A percentile compares a stretch with the other conserved stretches of the same genome.
Evolutionary conservation across 129 eudicot genomes (phyloP).

Genomic region (Tanacetum coccineum): DNA sequence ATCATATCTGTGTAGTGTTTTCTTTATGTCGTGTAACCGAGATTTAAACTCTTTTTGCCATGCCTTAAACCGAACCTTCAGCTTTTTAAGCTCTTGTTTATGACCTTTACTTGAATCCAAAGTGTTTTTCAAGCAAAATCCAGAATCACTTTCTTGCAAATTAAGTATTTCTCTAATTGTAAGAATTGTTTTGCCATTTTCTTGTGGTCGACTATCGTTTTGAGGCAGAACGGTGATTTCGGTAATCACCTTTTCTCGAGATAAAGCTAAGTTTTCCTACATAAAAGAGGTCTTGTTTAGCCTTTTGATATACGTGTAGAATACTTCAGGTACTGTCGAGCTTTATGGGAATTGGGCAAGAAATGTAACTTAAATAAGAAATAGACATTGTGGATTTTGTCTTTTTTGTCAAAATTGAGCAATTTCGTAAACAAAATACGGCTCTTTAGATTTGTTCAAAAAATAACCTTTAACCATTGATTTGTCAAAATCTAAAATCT

Average conservation of each 20-base stretch:
- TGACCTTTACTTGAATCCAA: constrained; percentile 24
- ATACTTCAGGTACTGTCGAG: not conserved
- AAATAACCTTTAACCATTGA: too few relatives aligned
- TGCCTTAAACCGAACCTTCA: constrained; percentile 45
- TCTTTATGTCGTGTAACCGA: constrained; percentile 42
- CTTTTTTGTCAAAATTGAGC: too few relatives aligned
- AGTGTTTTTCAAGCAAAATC: not conserved
- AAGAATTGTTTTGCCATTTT: constrained; percentile 7
- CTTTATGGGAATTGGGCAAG: not conserved
- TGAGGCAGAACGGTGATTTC: constrained; percentile 17
- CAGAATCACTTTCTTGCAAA: constrained; percentile 14
- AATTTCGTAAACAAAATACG: too few relatives aligned
- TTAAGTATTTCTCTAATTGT: constrained; percentile 33
- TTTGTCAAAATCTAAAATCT: too few relatives aligned
- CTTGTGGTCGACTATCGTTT: constrained; percentile 1
- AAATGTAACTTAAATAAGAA: too few relatives aligned
- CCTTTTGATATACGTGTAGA: too few relatives aligned
- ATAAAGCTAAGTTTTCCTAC: constrained; percentile 20
- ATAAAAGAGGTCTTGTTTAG: not conserved
- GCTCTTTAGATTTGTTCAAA: too few relatives aligned
- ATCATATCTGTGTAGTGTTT: constrained; percentile 40
- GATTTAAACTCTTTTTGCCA: constrained; percentile 71
- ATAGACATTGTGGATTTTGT: too few relatives aligned
- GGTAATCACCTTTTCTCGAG: constrained; percentile 14
- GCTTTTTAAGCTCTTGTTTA: constrained; percentile 43